Percentiles rank a stretch among this genome's conserved stretches.
These are phyloP conservation scores for Filosporella fistucella DNA, from an alignment of 495 filamentous ascomycete genomes.

Conservation along the genomic window DNA sequence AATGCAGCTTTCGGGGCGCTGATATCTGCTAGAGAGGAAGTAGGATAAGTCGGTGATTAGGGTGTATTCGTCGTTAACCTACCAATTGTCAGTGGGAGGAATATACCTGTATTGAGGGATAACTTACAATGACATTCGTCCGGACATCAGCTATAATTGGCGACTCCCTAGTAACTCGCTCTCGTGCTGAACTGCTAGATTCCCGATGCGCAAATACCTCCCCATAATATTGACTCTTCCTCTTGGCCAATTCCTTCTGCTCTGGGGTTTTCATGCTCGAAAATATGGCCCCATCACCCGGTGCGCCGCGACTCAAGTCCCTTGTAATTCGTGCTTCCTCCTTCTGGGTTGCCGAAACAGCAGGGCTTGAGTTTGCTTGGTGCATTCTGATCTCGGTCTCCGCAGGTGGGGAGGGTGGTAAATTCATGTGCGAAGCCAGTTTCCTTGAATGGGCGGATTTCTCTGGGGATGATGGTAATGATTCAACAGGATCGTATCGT, in stretches of 20 bases:
- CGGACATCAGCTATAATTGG: conserved; percentile 75
- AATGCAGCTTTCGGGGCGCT: conserved; percentile 64
- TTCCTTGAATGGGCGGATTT: conserved; percentile 2
- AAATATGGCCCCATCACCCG: conserved; percentile 22
- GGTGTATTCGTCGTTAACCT: conserved; percentile 65
- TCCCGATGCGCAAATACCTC: conserved; percentile 55
- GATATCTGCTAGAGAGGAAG: conserved; percentile 67
- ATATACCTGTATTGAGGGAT: background rate
- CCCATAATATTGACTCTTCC: conserved; percentile 51
- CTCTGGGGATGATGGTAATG: background rate
- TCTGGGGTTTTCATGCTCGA: conserved; percentile 20
- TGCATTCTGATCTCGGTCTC: conserved; percentile 15
- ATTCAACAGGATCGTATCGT: conserved; percentile 3
- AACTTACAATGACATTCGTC: conserved; percentile 76
- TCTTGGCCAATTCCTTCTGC: conserved; percentile 27
- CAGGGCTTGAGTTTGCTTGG: conserved; percentile 2
- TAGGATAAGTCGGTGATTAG: conserved; percentile 67
- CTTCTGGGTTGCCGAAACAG: conserved; percentile 1
- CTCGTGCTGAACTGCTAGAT: conserved; percentile 42
- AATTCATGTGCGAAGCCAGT: background rate
- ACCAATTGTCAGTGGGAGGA: background rate
- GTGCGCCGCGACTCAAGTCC: conserved; percentile 21
- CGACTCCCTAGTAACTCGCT: conserved; percentile 59
- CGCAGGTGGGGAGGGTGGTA: conserved; percentile 19
- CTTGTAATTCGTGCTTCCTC: conserved; percentile 19